Evolutionary conservation across 2,329 filamentous ascomycete genomes (phyloP).

Genomic region (Ilyonectria mors-panacis): DNA sequence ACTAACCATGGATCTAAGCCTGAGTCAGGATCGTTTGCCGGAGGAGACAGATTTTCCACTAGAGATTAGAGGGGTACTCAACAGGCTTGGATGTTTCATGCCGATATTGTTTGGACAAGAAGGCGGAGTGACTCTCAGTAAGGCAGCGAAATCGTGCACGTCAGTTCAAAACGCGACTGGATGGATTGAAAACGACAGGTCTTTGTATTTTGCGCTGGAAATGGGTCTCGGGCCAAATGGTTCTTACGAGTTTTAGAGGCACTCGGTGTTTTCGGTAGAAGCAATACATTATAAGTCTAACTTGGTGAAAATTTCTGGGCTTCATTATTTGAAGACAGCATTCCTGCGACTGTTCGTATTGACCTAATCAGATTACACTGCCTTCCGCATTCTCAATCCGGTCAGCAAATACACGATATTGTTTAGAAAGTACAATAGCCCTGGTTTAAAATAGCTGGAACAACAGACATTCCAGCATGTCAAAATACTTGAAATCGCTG

Average conservation of each 20-base stretch:
- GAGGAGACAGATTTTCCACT: conserved; percentile 38
- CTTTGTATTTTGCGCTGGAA: conserved; percentile 34
- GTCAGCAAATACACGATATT: too few species aligned
- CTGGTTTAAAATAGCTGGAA: too few species aligned
- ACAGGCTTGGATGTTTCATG: conserved; percentile 15
- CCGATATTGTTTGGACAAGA: conserved; percentile 22
- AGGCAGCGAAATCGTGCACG: neutral
- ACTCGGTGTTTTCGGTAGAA: too few species aligned
- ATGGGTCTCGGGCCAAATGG: conserved; percentile 33
- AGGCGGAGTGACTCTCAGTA: neutral
- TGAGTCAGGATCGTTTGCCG: conserved; percentile 36
- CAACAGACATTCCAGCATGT: too few species aligned
- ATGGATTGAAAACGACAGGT: conserved; percentile 40
- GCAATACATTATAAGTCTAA: too few species aligned
- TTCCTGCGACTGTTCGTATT: too few species aligned
- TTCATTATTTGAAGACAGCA: too few species aligned
- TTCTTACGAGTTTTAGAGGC: neutral
- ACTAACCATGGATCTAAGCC: conserved; percentile 38
- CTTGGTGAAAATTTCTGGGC: too few species aligned
- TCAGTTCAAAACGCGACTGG: conserved; percentile 24
- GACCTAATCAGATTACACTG: too few species aligned
- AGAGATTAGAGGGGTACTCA: conserved; percentile 15
- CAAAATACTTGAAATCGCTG: too few species aligned
- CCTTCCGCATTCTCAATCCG: too few species aligned
- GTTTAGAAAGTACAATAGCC: too few species aligned